Percentiles rank a stretch among this genome's conserved stretches.
Evolutionary conservation across 352 stramenopile genomes (phyloP).

Genomic region (Pythium utonaiense): DNA sequence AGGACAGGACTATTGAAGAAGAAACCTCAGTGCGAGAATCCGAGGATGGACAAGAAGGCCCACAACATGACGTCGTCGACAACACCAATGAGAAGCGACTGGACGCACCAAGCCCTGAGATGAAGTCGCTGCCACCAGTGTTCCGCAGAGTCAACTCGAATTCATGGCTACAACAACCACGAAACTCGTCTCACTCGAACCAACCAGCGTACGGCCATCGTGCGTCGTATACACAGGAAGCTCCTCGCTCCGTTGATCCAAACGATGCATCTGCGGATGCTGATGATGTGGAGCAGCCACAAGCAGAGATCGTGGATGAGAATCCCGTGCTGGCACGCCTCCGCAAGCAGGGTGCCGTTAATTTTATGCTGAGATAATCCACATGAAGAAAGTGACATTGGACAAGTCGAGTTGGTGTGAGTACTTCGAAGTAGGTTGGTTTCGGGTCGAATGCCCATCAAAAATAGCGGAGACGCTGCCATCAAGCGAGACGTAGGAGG

Average conservation of each 20-base stretch:
- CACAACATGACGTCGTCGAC: not conserved
- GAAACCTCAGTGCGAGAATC: conserved; percentile 55
- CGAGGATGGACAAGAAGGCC: conserved; percentile 23
- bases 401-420: not conserved
- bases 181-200: not conserved
- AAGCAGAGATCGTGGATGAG: conserved; percentile 34
- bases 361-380: conserved; percentile 74
- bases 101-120: conserved; percentile 5
- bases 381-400: not conserved
- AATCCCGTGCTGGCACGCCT: conserved; percentile 75
- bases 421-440: not conserved
- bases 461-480: conserved; percentile 18
- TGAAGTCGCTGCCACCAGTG: conserved; percentile 20
- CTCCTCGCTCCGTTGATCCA: conserved; percentile 4
- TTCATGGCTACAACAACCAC: conserved; percentile 21
- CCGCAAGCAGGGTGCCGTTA: conserved; percentile 78
- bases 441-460: not conserved
- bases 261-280: not conserved
- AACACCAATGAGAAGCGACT: conserved; percentile 1
- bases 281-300: conserved; percentile 20
- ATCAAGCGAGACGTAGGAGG: too few relatives aligned
- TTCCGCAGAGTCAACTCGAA: conserved; percentile 23
- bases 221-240: not conserved
- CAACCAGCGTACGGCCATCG: conserved; percentile 23
- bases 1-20: conserved; percentile 52